Percentiles rank a stretch among this genome's conserved stretches.
Evolutionary conservation across 2,329 filamentous ascomycete species (phyloP).

Genomic region (Talaromyces sp.): DNA sequence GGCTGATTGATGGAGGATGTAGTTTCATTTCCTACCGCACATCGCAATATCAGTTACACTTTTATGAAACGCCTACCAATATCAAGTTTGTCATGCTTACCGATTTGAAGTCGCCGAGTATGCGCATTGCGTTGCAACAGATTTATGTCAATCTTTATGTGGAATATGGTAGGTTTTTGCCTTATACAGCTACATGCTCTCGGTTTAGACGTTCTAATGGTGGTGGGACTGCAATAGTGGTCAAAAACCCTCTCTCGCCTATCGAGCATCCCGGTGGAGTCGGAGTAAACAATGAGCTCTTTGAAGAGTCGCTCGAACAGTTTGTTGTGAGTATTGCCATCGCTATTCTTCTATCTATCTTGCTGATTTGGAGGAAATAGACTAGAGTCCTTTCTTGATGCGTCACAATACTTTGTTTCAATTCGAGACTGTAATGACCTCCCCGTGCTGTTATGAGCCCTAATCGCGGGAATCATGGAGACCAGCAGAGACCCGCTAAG

Average conservation of each 20-base stretch:
- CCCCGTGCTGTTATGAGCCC: neutral
- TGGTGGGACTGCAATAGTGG: conserved; percentile 41
- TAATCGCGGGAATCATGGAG: neutral
- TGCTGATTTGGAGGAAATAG: neutral
- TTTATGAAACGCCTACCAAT: conserved; percentile 95
- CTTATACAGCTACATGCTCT: neutral
- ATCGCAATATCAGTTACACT: conserved; percentile 94
- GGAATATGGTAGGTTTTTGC: conserved; percentile 67
- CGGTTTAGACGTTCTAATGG: neutral
- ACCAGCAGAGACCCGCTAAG: neutral
- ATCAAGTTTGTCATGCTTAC: conserved; percentile 97
- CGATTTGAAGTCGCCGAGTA: conserved; percentile 81
- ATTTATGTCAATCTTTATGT: conserved; percentile 98
- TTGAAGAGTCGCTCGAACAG: conserved; percentile 56
- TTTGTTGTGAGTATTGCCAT: conserved; percentile 43
- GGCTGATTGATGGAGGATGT: neutral
- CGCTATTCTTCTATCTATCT: neutral
- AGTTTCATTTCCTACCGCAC: conserved; percentile 94
- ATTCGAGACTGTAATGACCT: neutral
- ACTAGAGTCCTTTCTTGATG: conserved; percentile 15
- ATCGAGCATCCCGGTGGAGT: conserved; percentile 59
- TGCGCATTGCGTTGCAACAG: conserved; percentile 92
- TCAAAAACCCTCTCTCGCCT: conserved; percentile 63
- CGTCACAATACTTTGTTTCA: neutral
- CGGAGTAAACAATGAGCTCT: conserved; percentile 63